Base-by-base conservation (phyloP, 2,329 filamentous ascomycete genomes). In the Plectosphaerella sp. region DNA sequence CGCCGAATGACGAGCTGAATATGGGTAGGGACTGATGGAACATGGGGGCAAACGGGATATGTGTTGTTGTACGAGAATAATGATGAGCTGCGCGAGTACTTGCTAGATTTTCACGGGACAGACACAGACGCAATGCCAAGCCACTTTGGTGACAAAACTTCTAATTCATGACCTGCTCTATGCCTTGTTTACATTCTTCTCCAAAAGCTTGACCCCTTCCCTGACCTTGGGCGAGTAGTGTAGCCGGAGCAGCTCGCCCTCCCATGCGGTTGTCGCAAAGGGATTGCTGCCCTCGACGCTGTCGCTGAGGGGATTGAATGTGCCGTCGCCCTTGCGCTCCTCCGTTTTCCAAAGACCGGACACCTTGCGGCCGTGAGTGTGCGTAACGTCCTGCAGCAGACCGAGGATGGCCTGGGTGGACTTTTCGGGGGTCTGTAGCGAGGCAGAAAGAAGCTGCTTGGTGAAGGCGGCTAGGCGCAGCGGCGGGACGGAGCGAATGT, bases 331-430 rank as follows among this genome's bases (percentile, higher is more conserved):
- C 66, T 89, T 88, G 48, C 93, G 80, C 74, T 97, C 94, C 66
- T 97, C 93, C 0, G 91, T 96, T 62, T 95, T 86, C 93, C 94
- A 99, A 55, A 99, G 70, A n/a, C 87, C 83, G 37, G 82, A 82
- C 43, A 97, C 82, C 70, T 93, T 95, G 61, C 84, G 86, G 47
- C 86, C 86, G 66, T 99, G 91, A 3, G 86, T 86, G 68, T 89
- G 89, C 1, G 87, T 83, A 2, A 97, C 83, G 60, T 92, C 87
- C 49, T 82, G 82, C 43, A 97, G 70, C 25, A 99, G 75, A 2
- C 86, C 87, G 5, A 97, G 74, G 51, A 93, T 79, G 0, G 93
- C 93, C 58, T 91, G 81, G 41, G 85, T 82, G 1, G 89, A 95
- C 68, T 96, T 96, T 70, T 97, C 93, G 0, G 94, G 94, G 22